Conservation (phyloP, 768 basidiomycete species). For the Paxillus ammoniavirescens region DNA sequence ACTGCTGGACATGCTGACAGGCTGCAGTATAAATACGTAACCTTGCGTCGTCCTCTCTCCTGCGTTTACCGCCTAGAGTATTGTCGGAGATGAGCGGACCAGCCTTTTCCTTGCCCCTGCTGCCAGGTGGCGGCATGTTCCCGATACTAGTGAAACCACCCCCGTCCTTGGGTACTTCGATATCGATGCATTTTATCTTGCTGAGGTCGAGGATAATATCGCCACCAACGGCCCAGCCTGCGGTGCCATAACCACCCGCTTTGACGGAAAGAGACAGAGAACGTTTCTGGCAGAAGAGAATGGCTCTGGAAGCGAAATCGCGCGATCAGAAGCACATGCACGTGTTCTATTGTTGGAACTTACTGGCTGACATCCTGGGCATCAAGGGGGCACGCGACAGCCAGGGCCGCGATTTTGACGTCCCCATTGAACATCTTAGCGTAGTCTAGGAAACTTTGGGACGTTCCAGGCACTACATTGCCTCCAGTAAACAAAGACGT, state of each 20-base stretch:
- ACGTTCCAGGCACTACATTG: not conserved
- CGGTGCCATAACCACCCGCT: slow-evolving; percentile 89
- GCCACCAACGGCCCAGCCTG: slow-evolving; percentile 85
- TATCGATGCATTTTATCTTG: slow-evolving; percentile 62
- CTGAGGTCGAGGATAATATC: slow-evolving; percentile 83
- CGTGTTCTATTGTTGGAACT: slow-evolving; percentile 27
- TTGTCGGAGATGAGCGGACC: slow-evolving; percentile 7
- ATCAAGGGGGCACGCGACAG: slow-evolving; percentile 71
- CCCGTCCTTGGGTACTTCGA: slow-evolving; percentile 56
- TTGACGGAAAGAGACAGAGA: slow-evolving; percentile 75
- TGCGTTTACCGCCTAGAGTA: slow-evolving; percentile 44
- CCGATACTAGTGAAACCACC: slow-evolving; percentile 61
- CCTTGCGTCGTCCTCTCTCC: slow-evolving; percentile 52
- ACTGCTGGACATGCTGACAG: slow-evolving; percentile 51
- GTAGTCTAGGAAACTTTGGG: slow-evolving; percentile 25
- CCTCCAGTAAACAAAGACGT: slow-evolving; percentile 4
- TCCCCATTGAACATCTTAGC: slow-evolving; percentile 76
- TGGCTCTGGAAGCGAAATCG: slow-evolving; percentile 40
- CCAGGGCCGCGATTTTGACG: slow-evolving; percentile 55
- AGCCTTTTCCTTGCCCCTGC: slow-evolving; percentile 52
- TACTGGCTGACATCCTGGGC: slow-evolving; percentile 82
- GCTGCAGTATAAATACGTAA: slow-evolving; percentile 55
- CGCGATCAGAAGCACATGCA: slow-evolving; percentile 5
- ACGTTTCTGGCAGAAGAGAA: slow-evolving; percentile 74
- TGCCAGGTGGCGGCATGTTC: slow-evolving; percentile 49